Conservation (phyloP, 768 basidiomycete genomes). For the Hysterangium stoloniferum region DNA sequence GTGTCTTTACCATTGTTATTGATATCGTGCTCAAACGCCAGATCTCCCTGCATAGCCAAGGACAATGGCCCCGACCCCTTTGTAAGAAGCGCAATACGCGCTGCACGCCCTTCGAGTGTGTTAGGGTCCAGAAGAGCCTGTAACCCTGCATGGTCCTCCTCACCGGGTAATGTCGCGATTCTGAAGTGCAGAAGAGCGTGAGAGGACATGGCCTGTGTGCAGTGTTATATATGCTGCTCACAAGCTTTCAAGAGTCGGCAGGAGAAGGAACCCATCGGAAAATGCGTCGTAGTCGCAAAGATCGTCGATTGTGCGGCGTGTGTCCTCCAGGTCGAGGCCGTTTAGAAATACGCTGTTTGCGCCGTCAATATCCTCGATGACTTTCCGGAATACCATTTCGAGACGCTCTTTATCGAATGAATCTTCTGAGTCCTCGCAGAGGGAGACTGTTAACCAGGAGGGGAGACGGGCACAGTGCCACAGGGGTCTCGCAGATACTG, state of each 20-base stretch:
- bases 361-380: constrained; percentile 17
- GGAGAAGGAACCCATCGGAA: constrained; percentile 26
- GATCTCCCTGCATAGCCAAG: constrained; percentile 6
- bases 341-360: constrained; percentile 21
- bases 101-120: constrained; percentile 21
- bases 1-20: too few relatives aligned
- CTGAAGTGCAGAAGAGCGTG: constrained; percentile 13
- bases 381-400: constrained; percentile 19
- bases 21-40: neutral
- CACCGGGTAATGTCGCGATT: constrained; percentile 27
- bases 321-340: constrained; percentile 23
- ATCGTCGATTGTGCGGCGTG: constrained; percentile 26
- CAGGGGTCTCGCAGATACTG: constrained; percentile 21
- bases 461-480: constrained; percentile 29
- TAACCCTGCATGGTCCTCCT: constrained; percentile 26
- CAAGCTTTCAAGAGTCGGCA: constrained; percentile 30
- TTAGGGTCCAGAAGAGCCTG: constrained; percentile 24
- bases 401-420: constrained; percentile 14
- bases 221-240: constrained; percentile 13
- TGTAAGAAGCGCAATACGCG: constrained; percentile 14
- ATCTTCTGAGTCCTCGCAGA: constrained; percentile 15
- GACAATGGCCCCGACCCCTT: constrained; percentile 11
- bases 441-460: constrained; percentile 23
- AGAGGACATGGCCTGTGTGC: too few relatives aligned
- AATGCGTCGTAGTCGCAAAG: constrained; percentile 27